Evolutionary conservation across 768 basidiomycete genomes (phyloP).

Genomic region (Amanita fuliginea): DNA sequence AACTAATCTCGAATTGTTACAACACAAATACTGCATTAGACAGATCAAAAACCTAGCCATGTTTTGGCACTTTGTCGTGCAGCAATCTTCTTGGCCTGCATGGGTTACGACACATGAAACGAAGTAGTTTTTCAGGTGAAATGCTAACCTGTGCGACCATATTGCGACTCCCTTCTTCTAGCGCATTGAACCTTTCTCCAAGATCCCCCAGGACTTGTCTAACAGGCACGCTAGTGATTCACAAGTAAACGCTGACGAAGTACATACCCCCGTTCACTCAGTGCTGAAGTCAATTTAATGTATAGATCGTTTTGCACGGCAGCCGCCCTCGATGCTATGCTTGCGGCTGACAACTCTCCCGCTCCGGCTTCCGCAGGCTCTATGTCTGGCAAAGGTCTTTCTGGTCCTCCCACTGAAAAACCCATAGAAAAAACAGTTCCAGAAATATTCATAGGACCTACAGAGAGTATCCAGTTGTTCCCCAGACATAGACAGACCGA

Average conservation of each 20-base stretch:
- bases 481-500: slow-evolving; percentile 40
- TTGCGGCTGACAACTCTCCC: slow-evolving; percentile 11
- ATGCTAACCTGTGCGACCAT: slow-evolving; percentile 50
- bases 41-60: slow-evolving; percentile 45
- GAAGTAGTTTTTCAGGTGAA: neutral
- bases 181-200: slow-evolving; percentile 49
- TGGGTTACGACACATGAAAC: neutral
- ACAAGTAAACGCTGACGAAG: neutral
- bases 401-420: slow-evolving; percentile 49
- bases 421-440: neutral
- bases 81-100: slow-evolving; percentile 52
- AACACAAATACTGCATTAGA: neutral
- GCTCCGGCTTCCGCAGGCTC: slow-evolving; percentile 2
- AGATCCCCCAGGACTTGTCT: slow-evolving; percentile 56
- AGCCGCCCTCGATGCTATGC: slow-evolving; percentile 22
- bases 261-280: slow-evolving; percentile 56
- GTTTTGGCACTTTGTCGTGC: slow-evolving; percentile 51
- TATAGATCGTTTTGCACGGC: slow-evolving; percentile 31
- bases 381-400: slow-evolving; percentile 40
- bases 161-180: slow-evolving; percentile 55
- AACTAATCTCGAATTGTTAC: too few relatives aligned
- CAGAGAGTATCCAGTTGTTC: slow-evolving; percentile 49
- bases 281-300: slow-evolving; percentile 35
- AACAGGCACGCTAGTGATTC: neutral
- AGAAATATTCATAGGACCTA: slow-evolving; percentile 20